Evolutionary conservation across 225 moss, liverwort and hornwort species (phyloP).

Genomic region (Thuidium tamariscinum): DNA sequence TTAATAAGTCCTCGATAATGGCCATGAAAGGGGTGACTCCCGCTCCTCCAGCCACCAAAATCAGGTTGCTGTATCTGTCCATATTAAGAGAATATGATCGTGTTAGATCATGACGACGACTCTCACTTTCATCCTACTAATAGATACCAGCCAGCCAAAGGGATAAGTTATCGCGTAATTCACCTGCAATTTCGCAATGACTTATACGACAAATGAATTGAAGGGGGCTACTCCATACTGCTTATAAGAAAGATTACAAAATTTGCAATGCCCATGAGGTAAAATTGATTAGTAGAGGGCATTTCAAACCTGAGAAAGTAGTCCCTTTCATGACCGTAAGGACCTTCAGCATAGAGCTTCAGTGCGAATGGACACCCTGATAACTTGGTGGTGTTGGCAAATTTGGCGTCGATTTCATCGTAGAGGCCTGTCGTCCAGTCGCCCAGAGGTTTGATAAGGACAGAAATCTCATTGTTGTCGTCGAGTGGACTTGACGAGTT

Average conservation of each 20-base stretch:
- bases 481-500: slow-evolving; percentile 50
- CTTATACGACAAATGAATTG: too few relatives aligned
- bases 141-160: neutral
- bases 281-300: too few relatives aligned
- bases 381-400: neutral
- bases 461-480: slow-evolving; percentile 12
- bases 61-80: slow-evolving; percentile 22
- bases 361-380: slow-evolving; percentile 14
- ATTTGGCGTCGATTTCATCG: neutral
- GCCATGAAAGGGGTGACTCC: slow-evolving; percentile 28
- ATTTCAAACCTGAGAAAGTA: slow-evolving; percentile 24
- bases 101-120: neutral
- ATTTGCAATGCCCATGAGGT: neutral
- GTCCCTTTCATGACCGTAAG: slow-evolving; percentile 33
- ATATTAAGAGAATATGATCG: neutral
- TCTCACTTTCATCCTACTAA: neutral
- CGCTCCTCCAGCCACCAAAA: slow-evolving; percentile 35
- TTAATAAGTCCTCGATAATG: slow-evolving; percentile 14
- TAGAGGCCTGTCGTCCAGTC: slow-evolving; percentile 23
- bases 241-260: neutral
- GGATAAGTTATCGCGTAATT: neutral
- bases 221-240: neutral
- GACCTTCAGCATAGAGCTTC: slow-evolving; percentile 28
- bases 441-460: slow-evolving; percentile 61
- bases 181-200: neutral